A percentile compares a stretch with the other conserved stretches of the same genome.
These are phyloP conservation scores for Imleria badia DNA, from an alignment of 768 basidiomycete genomes.

Conservation along the genomic window DNA sequence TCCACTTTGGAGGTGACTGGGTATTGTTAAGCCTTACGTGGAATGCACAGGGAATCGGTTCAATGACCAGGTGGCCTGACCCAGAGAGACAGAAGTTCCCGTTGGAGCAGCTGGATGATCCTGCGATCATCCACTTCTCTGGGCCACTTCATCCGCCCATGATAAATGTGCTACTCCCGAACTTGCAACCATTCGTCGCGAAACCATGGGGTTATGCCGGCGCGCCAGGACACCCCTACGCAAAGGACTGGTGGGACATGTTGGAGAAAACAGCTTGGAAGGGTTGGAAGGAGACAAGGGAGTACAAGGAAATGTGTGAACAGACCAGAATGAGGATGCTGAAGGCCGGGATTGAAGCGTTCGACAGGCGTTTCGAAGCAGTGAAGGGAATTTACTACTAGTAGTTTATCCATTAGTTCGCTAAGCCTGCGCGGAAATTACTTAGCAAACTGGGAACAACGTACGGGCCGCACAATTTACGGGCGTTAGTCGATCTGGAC, in stretches of 20 bases:
- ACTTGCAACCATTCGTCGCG: not conserved
- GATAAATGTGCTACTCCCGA: no score
- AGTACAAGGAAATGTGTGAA: not conserved
- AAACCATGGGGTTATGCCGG: not conserved
- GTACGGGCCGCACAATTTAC: no score
- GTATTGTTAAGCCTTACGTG: not conserved
- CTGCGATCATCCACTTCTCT: no score
- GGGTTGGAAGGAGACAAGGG: not conserved
- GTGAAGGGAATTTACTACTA: no score
- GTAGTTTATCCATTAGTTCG: no score
- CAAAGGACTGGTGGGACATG: not conserved
- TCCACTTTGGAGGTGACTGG: not conserved
- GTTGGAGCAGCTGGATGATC: not conserved
- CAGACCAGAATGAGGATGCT: not conserved
- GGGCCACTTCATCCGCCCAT: no score
- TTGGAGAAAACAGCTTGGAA: not conserved
- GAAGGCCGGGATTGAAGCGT: not conserved
- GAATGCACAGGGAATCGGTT: not conserved
- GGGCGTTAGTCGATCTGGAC: no score
- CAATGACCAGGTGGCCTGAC: no score
- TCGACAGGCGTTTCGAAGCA: no score
- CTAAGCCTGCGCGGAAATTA: no score
- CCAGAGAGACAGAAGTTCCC: no score
- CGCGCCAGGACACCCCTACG: not conserved
- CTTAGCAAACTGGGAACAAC: no score